Evolutionary conservation across 345 rosid genomes (phyloP).

Genomic region (Lagerstroemia speciosa): DNA sequence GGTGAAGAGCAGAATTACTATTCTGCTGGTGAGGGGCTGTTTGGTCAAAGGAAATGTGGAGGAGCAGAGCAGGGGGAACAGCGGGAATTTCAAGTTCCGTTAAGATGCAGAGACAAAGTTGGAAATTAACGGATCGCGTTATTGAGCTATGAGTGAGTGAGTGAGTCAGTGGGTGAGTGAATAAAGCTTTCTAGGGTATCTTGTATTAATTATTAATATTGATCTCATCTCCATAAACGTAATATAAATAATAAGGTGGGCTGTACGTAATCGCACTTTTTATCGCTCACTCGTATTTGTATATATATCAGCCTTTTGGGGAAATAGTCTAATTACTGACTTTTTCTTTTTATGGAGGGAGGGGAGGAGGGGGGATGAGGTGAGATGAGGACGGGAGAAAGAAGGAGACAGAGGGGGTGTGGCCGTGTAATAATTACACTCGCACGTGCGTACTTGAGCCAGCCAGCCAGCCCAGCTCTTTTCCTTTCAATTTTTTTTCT

Average conservation of each 20-base stretch:
- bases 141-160: slow-evolving; percentile 17
- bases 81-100: slow-evolving; percentile 24
- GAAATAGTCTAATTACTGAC: slow-evolving; percentile 16
- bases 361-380: slow-evolving; percentile 28
- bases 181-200: too few species aligned
- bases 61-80: neutral
- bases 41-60: slow-evolving; percentile 5
- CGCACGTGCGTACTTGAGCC: slow-evolving; percentile 38
- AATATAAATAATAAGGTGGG: slow-evolving; percentile 17
- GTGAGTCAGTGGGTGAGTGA: too few species aligned
- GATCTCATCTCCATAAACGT: too few species aligned
- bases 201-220: too few species aligned
- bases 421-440: slow-evolving; percentile 46
- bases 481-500: neutral
- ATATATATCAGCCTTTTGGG: slow-evolving; percentile 5
- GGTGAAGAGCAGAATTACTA: too few species aligned
- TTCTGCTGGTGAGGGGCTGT: slow-evolving; percentile 14
- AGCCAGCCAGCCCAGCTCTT: neutral
- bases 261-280: neutral
- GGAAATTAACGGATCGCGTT: slow-evolving; percentile 65
- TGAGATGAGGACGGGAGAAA: slow-evolving; percentile 22
- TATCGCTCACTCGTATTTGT: neutral
- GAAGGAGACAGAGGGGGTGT: slow-evolving; percentile 27
- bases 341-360: slow-evolving; percentile 11
- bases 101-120: slow-evolving; percentile 23